phyloP scores from a whole-genome alignment of 176 grass and related monocot genomes.

The sorghum (Sorghum bicolor) region DNA sequence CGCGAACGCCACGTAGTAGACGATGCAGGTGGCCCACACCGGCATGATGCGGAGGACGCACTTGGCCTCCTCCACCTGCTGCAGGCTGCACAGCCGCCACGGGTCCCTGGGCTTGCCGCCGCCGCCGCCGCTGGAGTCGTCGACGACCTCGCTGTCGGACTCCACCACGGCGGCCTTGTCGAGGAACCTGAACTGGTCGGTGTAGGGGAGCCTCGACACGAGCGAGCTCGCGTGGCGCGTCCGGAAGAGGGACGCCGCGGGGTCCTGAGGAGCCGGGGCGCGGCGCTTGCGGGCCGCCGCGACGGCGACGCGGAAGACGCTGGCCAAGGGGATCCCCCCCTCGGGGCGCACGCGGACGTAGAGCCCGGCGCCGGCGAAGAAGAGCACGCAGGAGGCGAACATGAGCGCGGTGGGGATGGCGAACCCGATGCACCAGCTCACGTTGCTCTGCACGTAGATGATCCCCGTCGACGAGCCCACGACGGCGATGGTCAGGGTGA shows the following conservation, averaged over 20 bases:
- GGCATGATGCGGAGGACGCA: constrained; percentile 63
- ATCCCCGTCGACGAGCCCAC: constrained; percentile 55
- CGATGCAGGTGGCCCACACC: constrained; percentile 51
- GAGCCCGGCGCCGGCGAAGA: constrained; percentile 53
- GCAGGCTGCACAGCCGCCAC: constrained; percentile 59
- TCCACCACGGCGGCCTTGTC: constrained; percentile 62
- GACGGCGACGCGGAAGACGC: constrained; percentile 39
- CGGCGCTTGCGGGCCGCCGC: constrained; percentile 44
- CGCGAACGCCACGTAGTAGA: constrained; percentile 44
- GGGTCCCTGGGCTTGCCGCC: constrained; percentile 35
- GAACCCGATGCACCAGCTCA: constrained; percentile 69
- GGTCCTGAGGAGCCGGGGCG: neutral
- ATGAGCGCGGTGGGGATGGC: constrained; percentile 62
- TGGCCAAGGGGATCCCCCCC: constrained; percentile 57
- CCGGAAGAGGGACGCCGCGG: constrained; percentile 35
- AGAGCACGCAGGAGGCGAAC: constrained; percentile 50
- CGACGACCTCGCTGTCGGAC: constrained; percentile 32
- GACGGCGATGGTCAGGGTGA: constrained; percentile 69
- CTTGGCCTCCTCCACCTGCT: constrained; percentile 79
- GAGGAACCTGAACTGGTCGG: constrained; percentile 71
- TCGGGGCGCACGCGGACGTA: constrained; percentile 62
- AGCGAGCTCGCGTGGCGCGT: constrained; percentile 45
- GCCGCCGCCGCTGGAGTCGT: constrained; percentile 2
- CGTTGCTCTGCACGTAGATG: constrained; percentile 76
- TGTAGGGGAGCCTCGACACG: constrained; percentile 57